Evolutionary conservation across 257 asterid species (phyloP), one percentile per base, ranked within the genome.

Genomic region (Solanum sejunctum): DNA sequence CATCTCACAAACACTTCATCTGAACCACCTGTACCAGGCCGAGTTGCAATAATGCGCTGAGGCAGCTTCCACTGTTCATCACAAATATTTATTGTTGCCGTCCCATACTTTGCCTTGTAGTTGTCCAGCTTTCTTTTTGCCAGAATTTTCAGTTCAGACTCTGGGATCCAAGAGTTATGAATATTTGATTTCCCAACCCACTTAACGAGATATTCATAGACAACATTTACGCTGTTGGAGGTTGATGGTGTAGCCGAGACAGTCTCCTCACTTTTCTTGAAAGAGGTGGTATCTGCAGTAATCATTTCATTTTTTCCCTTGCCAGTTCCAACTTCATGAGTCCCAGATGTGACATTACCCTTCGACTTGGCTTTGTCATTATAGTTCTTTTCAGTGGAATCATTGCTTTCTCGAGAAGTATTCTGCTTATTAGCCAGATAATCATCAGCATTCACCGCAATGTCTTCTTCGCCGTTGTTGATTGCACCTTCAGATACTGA

Each of bases 161-260:
- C 99, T 41, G 98, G 84, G 83, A 97, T 85, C 99, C 99, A 97
- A 85, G 89, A 89, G 87, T 97, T 91, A 83, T 95, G 99, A 86
- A 95, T 82, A 89, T 97, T 97, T 87, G 99, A 97, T 87, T 93
- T 94, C 13, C 98, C 98, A 8, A 90, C 98, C 99, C 99, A 97
- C 88, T 97, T 97, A 55, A 97, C 98, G 88, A 95, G 88, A 89
- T 91, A 97, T 88, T 97, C 99, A 81, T 89, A 94, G 7, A 90
- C 84, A 87, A 91, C 85, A 8, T 85, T 82, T 80, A 13, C 86
- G 60, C 69, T 85, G 79, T 69, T 84, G 85, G 94, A 84, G 54
- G 88, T 69, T 70, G 88, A 84, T 70, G 90, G 84, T 60, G 87
- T 90, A 71, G 79, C 82, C 77, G 83, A 64, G 81, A 84, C 81